These are phyloP conservation scores for Cryphonectria parasitica DNA, from an alignment of 2,329 filamentous ascomycete species.

Conservation along the genomic window DNA sequence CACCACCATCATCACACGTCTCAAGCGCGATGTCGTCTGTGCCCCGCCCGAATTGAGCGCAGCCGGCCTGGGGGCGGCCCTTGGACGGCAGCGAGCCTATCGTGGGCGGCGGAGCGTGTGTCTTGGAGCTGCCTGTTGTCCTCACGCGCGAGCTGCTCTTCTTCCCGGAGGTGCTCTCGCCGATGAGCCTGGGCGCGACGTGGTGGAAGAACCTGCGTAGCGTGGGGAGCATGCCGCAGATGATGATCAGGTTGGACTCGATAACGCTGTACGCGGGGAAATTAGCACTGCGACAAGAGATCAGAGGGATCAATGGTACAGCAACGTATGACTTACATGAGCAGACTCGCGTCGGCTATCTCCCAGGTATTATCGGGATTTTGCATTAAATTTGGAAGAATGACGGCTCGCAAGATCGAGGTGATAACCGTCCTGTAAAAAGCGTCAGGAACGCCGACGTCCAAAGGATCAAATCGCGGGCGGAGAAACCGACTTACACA, in stretches of 20 bases:
- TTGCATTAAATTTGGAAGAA: constrained; percentile 36
- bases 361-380: constrained; percentile 38
- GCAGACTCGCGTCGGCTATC: constrained; percentile 34
- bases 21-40: constrained; percentile 16
- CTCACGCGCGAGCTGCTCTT: background rate
- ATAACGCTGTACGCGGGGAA: constrained; percentile 39
- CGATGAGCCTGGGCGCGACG: constrained; percentile 40
- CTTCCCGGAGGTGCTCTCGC: constrained; percentile 24
- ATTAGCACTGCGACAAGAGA: background rate
- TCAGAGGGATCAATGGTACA: too few relatives aligned
- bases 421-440: constrained; percentile 44
- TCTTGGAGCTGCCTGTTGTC: background rate
- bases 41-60: constrained; percentile 10
- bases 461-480: fast-evolving
- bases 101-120: background rate
- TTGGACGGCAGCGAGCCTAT: constrained; percentile 17
- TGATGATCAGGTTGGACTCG: constrained; percentile 46
- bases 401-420: constrained; percentile 37
- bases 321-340: constrained; percentile 6
- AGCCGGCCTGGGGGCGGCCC: background rate
- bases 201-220: constrained; percentile 45
- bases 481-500: constrained; percentile 3
- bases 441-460: constrained; percentile 31
- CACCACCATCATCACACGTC: background rate
- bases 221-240: constrained; percentile 46